Conservation (phyloP, 371 early-diverging fungal species). For the Funneliformis caledonium region DNA sequence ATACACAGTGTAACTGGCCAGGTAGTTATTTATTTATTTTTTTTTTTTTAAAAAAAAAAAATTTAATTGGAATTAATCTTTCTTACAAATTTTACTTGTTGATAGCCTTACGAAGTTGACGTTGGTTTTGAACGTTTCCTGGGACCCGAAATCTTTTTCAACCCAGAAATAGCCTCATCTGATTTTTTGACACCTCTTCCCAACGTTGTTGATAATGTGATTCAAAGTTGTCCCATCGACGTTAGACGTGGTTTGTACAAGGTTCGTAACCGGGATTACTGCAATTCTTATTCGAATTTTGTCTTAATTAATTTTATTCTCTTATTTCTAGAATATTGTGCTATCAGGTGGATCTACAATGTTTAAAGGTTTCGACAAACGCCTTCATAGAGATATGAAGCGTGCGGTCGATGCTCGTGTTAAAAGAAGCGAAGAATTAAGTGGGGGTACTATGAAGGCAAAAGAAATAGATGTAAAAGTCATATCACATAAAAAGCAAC, state of each 20-base stretch:
- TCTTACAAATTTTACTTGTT: background rate
- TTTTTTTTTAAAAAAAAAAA: background rate
- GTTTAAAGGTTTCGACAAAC: slow-evolving; percentile 95
- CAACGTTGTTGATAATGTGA: slow-evolving; percentile 93
- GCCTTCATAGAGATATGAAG: slow-evolving; percentile 95
- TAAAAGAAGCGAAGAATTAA: slow-evolving; percentile 69
- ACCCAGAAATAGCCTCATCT: slow-evolving; percentile 96
- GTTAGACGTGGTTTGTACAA: slow-evolving; percentile 95
- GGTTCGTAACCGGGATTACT: slow-evolving; percentile 48
- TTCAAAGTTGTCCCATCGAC: slow-evolving; percentile 97
- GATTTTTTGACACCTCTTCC: slow-evolving; percentile 96
- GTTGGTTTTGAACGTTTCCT: slow-evolving; percentile 98
- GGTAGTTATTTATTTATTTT: slow-evolving; percentile 49
- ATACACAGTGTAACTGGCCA: slow-evolving; percentile 85
- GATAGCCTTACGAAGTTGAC: slow-evolving; percentile 86
- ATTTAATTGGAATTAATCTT: background rate
- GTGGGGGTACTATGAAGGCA: slow-evolving; percentile 71
- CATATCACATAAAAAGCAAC: slow-evolving; percentile 95
- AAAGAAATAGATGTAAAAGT: slow-evolving; percentile 95
- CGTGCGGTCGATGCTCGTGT: slow-evolving; percentile 85
- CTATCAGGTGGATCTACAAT: slow-evolving; percentile 98
- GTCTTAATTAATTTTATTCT: background rate
- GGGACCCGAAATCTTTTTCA: slow-evolving; percentile 98
- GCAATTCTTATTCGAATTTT: background rate
- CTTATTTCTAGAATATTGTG: slow-evolving; percentile 78